Percentiles rank a stretch among this genome's conserved stretches.
These are phyloP conservation scores for Didymellaceae sp. DNA, from an alignment of 2,329 filamentous ascomycete species.

Conservation along the genomic window DNA sequence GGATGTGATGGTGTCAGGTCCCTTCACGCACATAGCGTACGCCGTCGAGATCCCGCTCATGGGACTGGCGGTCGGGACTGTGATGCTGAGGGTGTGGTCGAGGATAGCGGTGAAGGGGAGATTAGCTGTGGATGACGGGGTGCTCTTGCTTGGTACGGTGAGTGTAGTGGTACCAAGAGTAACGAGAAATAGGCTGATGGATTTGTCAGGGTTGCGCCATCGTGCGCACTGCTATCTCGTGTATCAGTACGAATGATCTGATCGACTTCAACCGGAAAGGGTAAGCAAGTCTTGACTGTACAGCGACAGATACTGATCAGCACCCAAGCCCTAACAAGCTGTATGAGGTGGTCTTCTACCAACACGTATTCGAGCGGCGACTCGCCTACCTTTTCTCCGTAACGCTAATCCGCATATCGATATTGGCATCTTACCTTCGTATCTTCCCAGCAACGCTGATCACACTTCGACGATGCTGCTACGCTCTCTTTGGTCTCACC, in stretches of 20 bases:
- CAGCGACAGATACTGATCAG: background rate
- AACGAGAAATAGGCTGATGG: conserved; percentile 1
- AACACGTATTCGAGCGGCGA: conserved; percentile 39
- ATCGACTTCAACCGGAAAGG: conserved; percentile 35
- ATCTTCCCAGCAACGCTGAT: conserved; percentile 39
- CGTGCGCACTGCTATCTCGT: conserved; percentile 33
- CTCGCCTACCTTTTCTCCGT: conserved; percentile 48
- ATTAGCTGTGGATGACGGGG: conserved; percentile 31
- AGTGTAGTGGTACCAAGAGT: background rate
- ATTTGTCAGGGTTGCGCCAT: conserved; percentile 25
- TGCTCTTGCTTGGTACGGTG: conserved; percentile 34
- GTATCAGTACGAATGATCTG: conserved; percentile 35
- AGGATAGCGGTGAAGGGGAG: conserved; percentile 32
- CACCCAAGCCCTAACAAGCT: conserved; percentile 25
- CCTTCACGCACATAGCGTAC: conserved; percentile 16
- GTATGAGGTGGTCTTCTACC: conserved; percentile 33
- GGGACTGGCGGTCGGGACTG: conserved; percentile 28
- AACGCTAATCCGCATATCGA: conserved; percentile 42
- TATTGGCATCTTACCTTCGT: conserved; percentile 46
- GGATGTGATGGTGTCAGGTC: no score
- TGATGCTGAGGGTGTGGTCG: conserved; percentile 33
- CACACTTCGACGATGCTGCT: conserved; percentile 26
- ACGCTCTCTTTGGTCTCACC: conserved; percentile 27
- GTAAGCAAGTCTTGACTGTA: conserved; percentile 9
- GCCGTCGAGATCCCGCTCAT: conserved; percentile 39